phyloP scores from a whole-genome alignment of 192 early-diverging fungal species.

The Chytriomyces confervae region DNA sequence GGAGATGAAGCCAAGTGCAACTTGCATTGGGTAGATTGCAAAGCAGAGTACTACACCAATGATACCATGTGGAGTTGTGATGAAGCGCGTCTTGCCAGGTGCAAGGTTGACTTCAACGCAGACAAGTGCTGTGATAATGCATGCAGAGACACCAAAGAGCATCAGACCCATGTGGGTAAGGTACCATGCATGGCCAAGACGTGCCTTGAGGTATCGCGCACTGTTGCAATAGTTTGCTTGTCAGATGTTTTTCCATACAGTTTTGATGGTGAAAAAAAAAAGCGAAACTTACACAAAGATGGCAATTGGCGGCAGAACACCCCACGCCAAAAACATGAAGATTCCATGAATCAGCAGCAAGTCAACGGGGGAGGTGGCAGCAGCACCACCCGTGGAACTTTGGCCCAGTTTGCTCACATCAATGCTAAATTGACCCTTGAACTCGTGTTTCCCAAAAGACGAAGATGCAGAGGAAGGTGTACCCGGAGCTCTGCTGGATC shows the following conservation, averaged over 20 bases:
- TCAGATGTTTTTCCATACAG: no score
- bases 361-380: not conserved
- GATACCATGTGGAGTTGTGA: constrained; percentile 26
- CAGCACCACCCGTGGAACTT: not conserved
- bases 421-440: constrained; percentile 1
- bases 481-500: not conserved
- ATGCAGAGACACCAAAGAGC: constrained; percentile 31
- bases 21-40: constrained; percentile 25
- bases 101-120: constrained; percentile 28
- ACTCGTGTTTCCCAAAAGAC: not conserved
- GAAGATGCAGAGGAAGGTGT: not conserved
- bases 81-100: not conserved
- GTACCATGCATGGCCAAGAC: constrained; percentile 43
- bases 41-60: constrained; percentile 15
- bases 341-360: constrained; percentile 37
- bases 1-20: constrained; percentile 39
- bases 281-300: constrained; percentile 37
- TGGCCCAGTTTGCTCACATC: not conserved
- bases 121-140: constrained; percentile 27
- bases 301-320: constrained; percentile 36
- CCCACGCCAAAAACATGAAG: constrained; percentile 43
- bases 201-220: constrained; percentile 47
- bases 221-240: not conserved
- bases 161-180: constrained; percentile 39
- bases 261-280: no score